Percentiles rank a stretch among this genome's conserved stretches.
phyloP scores from a whole-genome alignment of 345 rosid species.

The Euclidium syriacum region DNA sequence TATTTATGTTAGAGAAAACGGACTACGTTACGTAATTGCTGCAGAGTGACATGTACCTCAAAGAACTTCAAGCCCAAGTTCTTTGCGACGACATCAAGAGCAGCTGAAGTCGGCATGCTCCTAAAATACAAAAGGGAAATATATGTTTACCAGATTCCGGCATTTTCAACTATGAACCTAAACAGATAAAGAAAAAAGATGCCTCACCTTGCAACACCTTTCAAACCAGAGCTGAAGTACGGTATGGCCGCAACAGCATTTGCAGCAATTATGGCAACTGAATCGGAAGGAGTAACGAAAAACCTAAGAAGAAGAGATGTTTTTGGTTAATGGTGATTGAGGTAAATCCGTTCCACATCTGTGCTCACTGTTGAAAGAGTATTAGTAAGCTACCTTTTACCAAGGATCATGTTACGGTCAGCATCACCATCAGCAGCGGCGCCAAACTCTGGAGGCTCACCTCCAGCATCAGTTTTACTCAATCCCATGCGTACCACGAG shows the following conservation, averaged over 20 bases:
- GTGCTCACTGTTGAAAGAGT: neutral
- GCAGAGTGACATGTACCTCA: slow-evolving; percentile 48
- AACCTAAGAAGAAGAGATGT: slow-evolving; percentile 43
- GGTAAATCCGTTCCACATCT: neutral
- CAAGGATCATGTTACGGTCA: slow-evolving; percentile 94
- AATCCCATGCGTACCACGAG: slow-evolving; percentile 88
- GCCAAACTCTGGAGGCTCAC: slow-evolving; percentile 87
- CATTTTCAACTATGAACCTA: neutral
- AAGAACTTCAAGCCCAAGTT: slow-evolving; percentile 70
- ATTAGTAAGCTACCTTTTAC: slow-evolving; percentile 58
- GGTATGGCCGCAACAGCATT: slow-evolving; percentile 84
- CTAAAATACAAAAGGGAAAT: slow-evolving; percentile 31
- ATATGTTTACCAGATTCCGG: neutral
- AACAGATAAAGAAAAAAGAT: neutral
- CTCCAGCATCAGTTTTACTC: slow-evolving; percentile 54
- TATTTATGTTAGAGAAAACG: neutral
- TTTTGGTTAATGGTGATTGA: neutral
- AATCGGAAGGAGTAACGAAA: slow-evolving; percentile 94
- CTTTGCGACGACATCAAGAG: slow-evolving; percentile 87
- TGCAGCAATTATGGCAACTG: slow-evolving; percentile 94
- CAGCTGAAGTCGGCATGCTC: slow-evolving; percentile 99
- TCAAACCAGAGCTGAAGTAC: slow-evolving; percentile 78
- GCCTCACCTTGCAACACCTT: slow-evolving; percentile 93
- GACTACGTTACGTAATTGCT: neutral
- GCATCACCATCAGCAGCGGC: slow-evolving; percentile 99